phyloP scores from a whole-genome alignment of 352 stramenopile species.

The Globisporangium alternatum region DNA sequence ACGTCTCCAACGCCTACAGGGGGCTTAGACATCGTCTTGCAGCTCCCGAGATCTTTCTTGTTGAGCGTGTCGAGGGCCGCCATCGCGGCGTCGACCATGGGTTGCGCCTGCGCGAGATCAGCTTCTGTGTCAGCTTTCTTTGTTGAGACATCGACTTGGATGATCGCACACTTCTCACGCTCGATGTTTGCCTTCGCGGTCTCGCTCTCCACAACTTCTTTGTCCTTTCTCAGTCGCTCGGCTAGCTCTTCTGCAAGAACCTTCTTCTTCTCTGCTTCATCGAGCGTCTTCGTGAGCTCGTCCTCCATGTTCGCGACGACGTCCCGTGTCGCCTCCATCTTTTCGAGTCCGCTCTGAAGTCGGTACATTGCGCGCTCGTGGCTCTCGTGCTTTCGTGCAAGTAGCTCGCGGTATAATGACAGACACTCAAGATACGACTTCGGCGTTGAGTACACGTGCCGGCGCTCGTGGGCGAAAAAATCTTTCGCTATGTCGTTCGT shows the following conservation, averaged over 20 bases:
- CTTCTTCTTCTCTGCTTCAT: slow-evolving; percentile 92
- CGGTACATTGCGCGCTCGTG: slow-evolving; percentile 71
- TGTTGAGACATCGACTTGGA: slow-evolving; percentile 88
- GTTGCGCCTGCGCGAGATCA: slow-evolving; percentile 68
- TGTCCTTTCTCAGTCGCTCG: slow-evolving; percentile 87
- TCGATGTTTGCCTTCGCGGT: slow-evolving; percentile 90
- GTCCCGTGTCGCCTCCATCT: slow-evolving; percentile 87
- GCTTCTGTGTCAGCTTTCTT: slow-evolving; percentile 88
- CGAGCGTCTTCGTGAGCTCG: slow-evolving; percentile 87
- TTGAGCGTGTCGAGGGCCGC: slow-evolving; percentile 88
- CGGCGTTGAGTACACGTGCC: slow-evolving; percentile 90
- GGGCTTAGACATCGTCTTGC: slow-evolving; percentile 92
- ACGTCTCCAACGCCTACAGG: slow-evolving; percentile 87
- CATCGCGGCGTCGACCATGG: slow-evolving; percentile 87
- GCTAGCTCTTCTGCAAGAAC: slow-evolving; percentile 92
- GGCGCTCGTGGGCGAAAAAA: slow-evolving; percentile 78
- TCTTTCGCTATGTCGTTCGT: slow-evolving; percentile 85
- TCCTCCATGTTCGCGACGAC: slow-evolving; percentile 92
- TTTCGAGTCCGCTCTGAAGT: slow-evolving; percentile 87
- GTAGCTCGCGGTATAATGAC: slow-evolving; percentile 76
- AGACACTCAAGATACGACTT: slow-evolving; percentile 94
- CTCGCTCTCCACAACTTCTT: slow-evolving; percentile 91
- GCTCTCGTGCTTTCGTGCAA: slow-evolving; percentile 60
- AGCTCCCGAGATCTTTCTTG: slow-evolving; percentile 87
- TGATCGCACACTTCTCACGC: slow-evolving; percentile 87